Evolutionary conservation across 164 flowering plant genomes (phyloP), one percentile per base, ranked within the genome.

Genomic region (Liriodendron chinense): DNA sequence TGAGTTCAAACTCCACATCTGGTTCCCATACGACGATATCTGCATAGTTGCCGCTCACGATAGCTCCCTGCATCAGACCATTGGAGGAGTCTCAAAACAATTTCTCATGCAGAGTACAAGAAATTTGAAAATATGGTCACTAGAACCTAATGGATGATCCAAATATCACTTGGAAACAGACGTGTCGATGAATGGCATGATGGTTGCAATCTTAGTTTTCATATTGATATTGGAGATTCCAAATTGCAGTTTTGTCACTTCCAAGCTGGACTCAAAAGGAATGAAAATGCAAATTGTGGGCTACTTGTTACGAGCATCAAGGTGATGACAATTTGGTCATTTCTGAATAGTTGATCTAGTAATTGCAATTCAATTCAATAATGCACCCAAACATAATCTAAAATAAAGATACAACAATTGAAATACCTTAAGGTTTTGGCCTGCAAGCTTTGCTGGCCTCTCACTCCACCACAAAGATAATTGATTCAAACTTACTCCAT

Each of bases 1-100:
- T 77, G 14, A 93, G 92, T 24, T 82, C 84, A 70, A 94, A 87
- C 75, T 93, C 96, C 28, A 76, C 71, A 22, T 92, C 91, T 7
- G 99, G 99, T 23, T 93, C 91, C 99, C 99, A 96, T 23, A 90
- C 92, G n/a, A 91, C 98, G 65, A 96, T 79, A 78, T 96, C 99
- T 76, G 99, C 98, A 83, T 90, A 87, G 57, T 91, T 91, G 34
- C 99, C 98, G 47, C 77, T 81, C 67, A 77, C 86, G 80, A 94
- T 94, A 43, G 89, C 84, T 56, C 99, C 99, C 98, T 96, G 88
- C 84, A 79, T 50, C 65, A 50, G 9, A 16, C 13, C 43, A 34
- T 34, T 34, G 3, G 43, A 34, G 5, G 43, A 53, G 59, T 12
- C 9, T 12, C 13, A 53, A 12, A 12, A 53, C 13, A 53, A 10